Evolutionary conservation across 345 rosid genomes (phyloP), one percentile per base, ranked within the genome.

Genomic region (Reutealis trisperma): DNA sequence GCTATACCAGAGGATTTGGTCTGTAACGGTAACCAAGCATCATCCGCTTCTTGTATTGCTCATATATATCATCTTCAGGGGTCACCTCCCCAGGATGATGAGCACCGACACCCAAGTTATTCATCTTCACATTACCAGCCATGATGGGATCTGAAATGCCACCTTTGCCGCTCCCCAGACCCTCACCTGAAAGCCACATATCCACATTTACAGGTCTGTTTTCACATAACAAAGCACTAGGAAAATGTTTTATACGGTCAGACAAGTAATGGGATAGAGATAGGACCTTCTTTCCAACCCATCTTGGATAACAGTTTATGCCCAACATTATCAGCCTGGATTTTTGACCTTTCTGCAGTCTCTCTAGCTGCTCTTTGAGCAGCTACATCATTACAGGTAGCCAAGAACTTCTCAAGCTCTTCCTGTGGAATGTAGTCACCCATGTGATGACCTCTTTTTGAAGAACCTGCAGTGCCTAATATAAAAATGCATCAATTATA

Each of bases 1-100:
- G 15, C 0, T 8, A 55, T 92, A 94, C 99, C 97, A 94, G 83
- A 68, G 99, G 99, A 82, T 96, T 96, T 57, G 99, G 99, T 74
- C 98, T 88, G 79, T 96, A 66, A 63, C 92, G 90, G 84, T 96
- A 96, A 61, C 99, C 99, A 55, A 96, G 97, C 98, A 96, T 96
- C 98, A 96, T 96, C 52, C 98, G 90, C 92, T 96, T 96, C 92
- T 96, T 96, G 74, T 96, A 96, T 83, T 94, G 99, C 85, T 96
- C 99, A 55, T 96, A 96, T 82, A 94, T 94, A 80, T 96, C 99
- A 85, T 96, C 99, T 0, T 96, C 97, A 27, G 98, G 49, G 22
- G 85, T 84, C 81, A 96, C 98, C 68, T 96, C 98, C 51, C 99
- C 98, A 19, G 99, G 98, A 47, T 89, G 78, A 6, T 89, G 86